Evolutionary conservation across 768 basidiomycete genomes (phyloP).

Genomic region (Rhizopogon roseolus): DNA sequence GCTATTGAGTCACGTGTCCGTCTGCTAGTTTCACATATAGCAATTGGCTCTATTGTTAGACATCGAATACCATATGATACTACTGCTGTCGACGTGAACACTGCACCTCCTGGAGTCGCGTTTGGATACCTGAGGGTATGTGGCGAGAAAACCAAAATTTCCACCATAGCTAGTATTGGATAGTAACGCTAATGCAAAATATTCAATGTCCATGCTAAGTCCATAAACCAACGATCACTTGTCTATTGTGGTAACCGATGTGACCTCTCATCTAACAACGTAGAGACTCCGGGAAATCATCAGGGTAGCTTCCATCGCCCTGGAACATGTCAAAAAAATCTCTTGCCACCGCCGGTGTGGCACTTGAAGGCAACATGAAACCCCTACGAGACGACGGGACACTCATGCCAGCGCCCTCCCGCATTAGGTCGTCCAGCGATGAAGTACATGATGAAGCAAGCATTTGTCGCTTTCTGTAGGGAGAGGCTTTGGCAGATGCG

Average conservation of each 20-base stretch:
- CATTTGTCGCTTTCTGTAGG: conserved; percentile 13
- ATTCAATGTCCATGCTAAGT: too few species aligned
- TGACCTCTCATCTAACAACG: conserved; percentile 1
- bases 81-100: too few species aligned
- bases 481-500: conserved; percentile 6
- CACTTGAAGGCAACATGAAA: conserved; percentile 4
- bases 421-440: conserved; percentile 2
- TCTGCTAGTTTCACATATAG: too few species aligned
- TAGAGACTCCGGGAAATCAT: conserved; percentile 28
- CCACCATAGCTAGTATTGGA: too few species aligned
- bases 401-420: conserved; percentile 7
- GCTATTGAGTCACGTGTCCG: too few species aligned
- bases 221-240: not conserved
- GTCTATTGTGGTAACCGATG: not conserved
- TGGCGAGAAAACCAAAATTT: too few species aligned
- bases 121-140: too few species aligned
- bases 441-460: not conserved
- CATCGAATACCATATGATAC: too few species aligned
- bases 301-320: conserved; percentile 29
- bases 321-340: conserved; percentile 29
- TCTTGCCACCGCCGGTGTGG: conserved; percentile 23
- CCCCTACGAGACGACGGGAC: conserved; percentile 1
- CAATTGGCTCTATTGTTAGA: too few species aligned
- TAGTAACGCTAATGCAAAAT: too few species aligned
- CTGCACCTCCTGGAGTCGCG: too few species aligned